Percentiles rank a stretch among this genome's conserved stretches.
Evolutionary conservation across 768 basidiomycete genomes (phyloP).

Genomic region (Termitomyces sp.): DNA sequence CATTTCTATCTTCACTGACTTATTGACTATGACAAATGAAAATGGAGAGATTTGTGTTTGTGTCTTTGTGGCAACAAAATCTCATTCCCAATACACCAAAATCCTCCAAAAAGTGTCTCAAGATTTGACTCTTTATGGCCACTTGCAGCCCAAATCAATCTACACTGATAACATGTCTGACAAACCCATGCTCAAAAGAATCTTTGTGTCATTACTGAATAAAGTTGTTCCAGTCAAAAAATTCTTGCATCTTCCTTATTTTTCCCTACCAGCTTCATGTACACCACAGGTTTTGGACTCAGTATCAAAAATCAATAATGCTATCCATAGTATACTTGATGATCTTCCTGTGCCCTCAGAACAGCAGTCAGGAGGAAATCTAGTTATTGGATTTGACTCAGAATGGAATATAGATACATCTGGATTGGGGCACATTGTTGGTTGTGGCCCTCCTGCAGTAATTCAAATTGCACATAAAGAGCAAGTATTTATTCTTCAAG

Average conservation of each 20-base stretch:
- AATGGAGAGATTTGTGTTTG: too few relatives aligned
- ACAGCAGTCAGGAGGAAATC: too few relatives aligned
- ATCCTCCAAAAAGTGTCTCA: not conserved
- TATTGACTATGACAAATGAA: too few relatives aligned
- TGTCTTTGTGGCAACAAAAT: too few relatives aligned
- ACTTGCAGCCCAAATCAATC: not conserved
- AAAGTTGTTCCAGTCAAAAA: constrained; percentile 14
- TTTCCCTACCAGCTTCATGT: constrained; percentile 9
- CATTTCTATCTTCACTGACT: too few relatives aligned
- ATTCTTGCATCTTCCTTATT: constrained; percentile 12
- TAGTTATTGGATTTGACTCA: too few relatives aligned
- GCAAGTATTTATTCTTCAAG: too few relatives aligned
- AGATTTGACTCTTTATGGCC: not conserved
- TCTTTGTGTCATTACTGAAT: not conserved
- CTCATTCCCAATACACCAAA: not conserved
- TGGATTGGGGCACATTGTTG: too few relatives aligned
- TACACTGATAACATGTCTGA: not conserved
- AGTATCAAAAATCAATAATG: constrained; percentile 10
- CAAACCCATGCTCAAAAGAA: not conserved
- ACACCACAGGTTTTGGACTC: constrained; percentile 7
- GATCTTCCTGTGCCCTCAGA: too few relatives aligned
- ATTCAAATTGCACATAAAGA: too few relatives aligned
- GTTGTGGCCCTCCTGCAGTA: too few relatives aligned
- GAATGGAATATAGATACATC: too few relatives aligned
- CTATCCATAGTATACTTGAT: not conserved